These are phyloP conservation scores for Kwoniella pini DNA, from an alignment of 768 basidiomycete genomes.

Conservation along the genomic window DNA sequence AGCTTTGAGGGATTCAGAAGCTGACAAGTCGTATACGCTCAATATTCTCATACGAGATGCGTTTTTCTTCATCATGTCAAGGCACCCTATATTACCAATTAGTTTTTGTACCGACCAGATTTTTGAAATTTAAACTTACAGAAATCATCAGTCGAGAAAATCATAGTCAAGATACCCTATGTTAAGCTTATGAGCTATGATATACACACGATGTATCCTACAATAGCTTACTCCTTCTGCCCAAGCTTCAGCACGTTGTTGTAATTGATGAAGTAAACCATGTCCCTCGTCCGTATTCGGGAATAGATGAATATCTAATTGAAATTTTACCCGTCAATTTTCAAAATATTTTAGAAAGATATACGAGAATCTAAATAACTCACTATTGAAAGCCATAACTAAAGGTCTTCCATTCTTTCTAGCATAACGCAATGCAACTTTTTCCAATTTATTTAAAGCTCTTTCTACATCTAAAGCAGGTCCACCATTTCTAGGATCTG, in stretches of 20 bases:
- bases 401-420: slow-evolving; percentile 66
- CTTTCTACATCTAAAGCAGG: slow-evolving; percentile 79
- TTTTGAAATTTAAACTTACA: too few species aligned
- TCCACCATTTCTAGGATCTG: slow-evolving; percentile 82
- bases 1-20: slow-evolving; percentile 64
- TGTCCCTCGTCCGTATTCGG: slow-evolving; percentile 72
- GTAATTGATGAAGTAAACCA: slow-evolving; percentile 78
- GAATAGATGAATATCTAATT: slow-evolving; percentile 55
- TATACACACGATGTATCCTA: not conserved
- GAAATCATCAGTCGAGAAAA: slow-evolving; percentile 79
- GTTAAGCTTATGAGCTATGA: not conserved
- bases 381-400: slow-evolving; percentile 78
- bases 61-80: slow-evolving; percentile 59
- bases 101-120: too few species aligned
- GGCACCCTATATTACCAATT: slow-evolving; percentile 27
- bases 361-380: slow-evolving; percentile 11
- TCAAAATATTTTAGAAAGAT: too few species aligned
- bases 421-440: slow-evolving; percentile 72
- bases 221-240: slow-evolving; percentile 68
- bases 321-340: too few species aligned
- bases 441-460: slow-evolving; percentile 76
- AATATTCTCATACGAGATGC: slow-evolving; percentile 76
- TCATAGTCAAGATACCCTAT: slow-evolving; percentile 69
- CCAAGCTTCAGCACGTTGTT: slow-evolving; percentile 84
- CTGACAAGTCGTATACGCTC: slow-evolving; percentile 69